Base-by-base conservation (phyloP, 1,284 basidiomycete genomes). In the Cryptococcus sp. region DNA sequence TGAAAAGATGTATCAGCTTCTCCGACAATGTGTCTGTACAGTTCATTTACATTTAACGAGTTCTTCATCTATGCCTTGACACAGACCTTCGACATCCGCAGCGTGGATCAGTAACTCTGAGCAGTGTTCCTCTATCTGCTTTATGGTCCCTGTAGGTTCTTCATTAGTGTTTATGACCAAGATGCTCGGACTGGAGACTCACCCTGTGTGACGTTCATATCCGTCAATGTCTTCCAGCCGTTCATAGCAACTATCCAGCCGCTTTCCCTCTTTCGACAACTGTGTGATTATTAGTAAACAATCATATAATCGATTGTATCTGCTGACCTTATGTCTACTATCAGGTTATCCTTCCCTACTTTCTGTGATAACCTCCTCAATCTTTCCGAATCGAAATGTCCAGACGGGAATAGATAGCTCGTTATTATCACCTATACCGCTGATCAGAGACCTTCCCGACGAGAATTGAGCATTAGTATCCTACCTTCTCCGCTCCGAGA, bases 161-260 rank as follows among this genome's bases (percentile, higher is more conserved):
- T 42, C 8, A 11, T 3, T 4, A 41, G 49, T 15, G 23, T 10
- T 14, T 5, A 35, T 37, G 37, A 13, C 5, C 31, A 3, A 15
- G 33, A 15, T 23, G 8, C n/a, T 3, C 13, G 33, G 32, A 36
- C 14, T 42, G 49, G 48, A 31, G 33, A 66, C 76, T 59, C 55
- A 86, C 90, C 88, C 88, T 86, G 79, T 58, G 83, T 88, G 15
- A 99, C 89, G 68, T 89, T 86, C 86, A 92, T 91, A 68, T 98
- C 90, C 0, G 96, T 98, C 53, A 97, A 83, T 56, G 89, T 88
- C 74, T 97, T 94, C 96, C 96, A 99, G 69, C 93, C 90, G 78
- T 98, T 97, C 93, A 96, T 98, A 0, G 96, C 94, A 5, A 99
- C 89, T 38, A 93, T 81, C 96, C 96, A 99, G 61, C 80, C 85